A percentile compares a stretch with the other conserved stretches of the same genome.
Conservation (phyloP, 176 grass and related monocot genomes). For the Musa acuminata region DNA sequence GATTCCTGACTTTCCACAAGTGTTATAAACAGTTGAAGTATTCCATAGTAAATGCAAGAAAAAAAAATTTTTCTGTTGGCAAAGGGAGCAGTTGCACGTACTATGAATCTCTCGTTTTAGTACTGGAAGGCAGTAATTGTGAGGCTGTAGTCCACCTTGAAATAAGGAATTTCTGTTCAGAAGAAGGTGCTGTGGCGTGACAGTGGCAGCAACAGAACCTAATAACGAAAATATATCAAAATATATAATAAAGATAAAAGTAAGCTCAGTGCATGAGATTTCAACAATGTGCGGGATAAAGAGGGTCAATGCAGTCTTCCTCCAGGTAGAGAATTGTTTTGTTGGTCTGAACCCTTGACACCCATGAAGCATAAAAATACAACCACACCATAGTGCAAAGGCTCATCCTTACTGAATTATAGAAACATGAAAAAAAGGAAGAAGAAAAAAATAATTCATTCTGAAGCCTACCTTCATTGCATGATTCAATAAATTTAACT, state of each 20-base stretch:
- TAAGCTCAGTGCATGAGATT: too few species aligned
- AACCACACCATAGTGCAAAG: neutral
- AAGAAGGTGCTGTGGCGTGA: slow-evolving; percentile 88
- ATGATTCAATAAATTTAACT: slow-evolving; percentile 77
- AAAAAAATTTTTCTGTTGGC: neutral
- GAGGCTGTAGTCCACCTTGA: slow-evolving; percentile 86
- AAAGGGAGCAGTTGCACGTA: slow-evolving; percentile 30
- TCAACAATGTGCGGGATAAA: too few species aligned
- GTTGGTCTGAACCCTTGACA: too few species aligned
- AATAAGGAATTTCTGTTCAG: slow-evolving; percentile 92
- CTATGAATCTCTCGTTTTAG: slow-evolving; percentile 93
- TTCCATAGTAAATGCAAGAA: neutral
- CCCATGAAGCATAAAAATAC: slow-evolving; percentile 16
- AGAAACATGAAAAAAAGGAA: neutral
- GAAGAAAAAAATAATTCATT: neutral
- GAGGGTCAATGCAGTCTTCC: too few species aligned
- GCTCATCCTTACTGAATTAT: too few species aligned
- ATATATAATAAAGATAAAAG: neutral
- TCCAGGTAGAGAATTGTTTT: too few species aligned
- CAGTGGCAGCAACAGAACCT: slow-evolving; percentile 84
- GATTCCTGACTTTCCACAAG: too few species aligned
- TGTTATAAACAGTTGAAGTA: too few species aligned
- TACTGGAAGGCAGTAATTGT: slow-evolving; percentile 87
- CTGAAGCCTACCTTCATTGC: slow-evolving; percentile 38
- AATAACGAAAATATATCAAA: slow-evolving; percentile 14